Conservation (phyloP, 2,329 filamentous ascomycete genomes). For the Colletotrichum gigasporum region DNA sequence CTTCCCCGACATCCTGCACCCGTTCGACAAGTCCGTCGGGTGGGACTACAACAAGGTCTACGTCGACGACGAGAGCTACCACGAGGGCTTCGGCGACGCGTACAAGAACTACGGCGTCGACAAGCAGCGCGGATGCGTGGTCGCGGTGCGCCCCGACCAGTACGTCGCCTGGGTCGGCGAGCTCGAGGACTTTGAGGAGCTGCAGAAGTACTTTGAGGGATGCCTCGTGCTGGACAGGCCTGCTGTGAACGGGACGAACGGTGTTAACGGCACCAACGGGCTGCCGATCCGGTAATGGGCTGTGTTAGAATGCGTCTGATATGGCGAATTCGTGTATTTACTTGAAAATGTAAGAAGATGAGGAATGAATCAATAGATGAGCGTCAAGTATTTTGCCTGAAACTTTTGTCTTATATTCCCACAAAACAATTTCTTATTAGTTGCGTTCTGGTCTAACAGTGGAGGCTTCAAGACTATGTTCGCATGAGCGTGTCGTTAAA, state of each 20-base stretch:
- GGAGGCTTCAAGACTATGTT: too few relatives aligned
- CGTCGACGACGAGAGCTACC: conserved; percentile 62
- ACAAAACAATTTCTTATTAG: too few relatives aligned
- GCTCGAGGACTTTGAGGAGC: conserved; percentile 45
- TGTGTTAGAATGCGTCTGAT: background rate
- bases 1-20: conserved; percentile 59
- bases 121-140: conserved; percentile 61
- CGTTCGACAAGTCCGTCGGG: conserved; percentile 55
- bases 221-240: conserved; percentile 32
- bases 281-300: background rate
- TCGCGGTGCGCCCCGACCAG: conserved; percentile 73
- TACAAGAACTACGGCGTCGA: conserved; percentile 70
- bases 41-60: conserved; percentile 68
- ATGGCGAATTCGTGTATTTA: background rate
- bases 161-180: conserved; percentile 62
- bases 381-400: too few relatives aligned
- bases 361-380: too few relatives aligned
- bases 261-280: background rate
- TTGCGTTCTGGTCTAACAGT: too few relatives aligned
- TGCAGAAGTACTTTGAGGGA: conserved; percentile 46
- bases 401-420: too few relatives aligned
- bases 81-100: conserved; percentile 59
- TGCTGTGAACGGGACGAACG: background rate
- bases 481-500: too few relatives aligned
- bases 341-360: too few relatives aligned